These are phyloP conservation scores for Dipteronia dyeriana DNA, from an alignment of 345 rosid species.

Conservation along the genomic window DNA sequence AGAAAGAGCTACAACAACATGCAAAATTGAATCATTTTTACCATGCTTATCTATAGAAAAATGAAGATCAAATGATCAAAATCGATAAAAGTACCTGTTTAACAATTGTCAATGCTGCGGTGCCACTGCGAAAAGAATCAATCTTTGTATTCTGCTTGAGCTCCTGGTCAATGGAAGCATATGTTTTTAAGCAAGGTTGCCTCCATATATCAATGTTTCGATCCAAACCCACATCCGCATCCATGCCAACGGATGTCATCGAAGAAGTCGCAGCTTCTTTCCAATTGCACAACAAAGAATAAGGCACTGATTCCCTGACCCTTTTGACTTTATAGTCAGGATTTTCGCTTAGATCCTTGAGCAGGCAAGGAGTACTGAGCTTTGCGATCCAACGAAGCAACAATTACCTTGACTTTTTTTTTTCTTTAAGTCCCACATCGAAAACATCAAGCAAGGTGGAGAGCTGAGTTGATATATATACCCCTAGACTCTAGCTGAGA, in stretches of 20 bases:
- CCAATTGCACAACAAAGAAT: slow-evolving; percentile 76
- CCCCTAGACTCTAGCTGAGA: too few species aligned
- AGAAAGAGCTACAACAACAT: not conserved
- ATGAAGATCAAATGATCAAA: not conserved
- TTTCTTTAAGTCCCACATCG: too few species aligned
- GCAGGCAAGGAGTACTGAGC: slow-evolving; percentile 76
- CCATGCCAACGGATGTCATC: slow-evolving; percentile 35
- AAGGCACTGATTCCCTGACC: slow-evolving; percentile 53
- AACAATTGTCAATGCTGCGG: slow-evolving; percentile 73
- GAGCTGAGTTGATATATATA: too few species aligned
- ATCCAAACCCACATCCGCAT: slow-evolving; percentile 26
- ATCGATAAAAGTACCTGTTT: slow-evolving; percentile 51
- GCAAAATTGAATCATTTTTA: not conserved
- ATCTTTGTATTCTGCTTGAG: slow-evolving; percentile 63
- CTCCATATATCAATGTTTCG: slow-evolving; percentile 57
- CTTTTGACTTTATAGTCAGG: slow-evolving; percentile 71
- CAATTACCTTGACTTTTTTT: too few species aligned
- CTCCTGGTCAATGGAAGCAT: slow-evolving; percentile 66
- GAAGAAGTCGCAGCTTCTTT: slow-evolving; percentile 48
- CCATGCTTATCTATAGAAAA: not conserved
- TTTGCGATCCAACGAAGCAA: slow-evolving; percentile 98
- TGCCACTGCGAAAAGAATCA: slow-evolving; percentile 70
- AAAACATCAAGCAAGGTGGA: too few species aligned
- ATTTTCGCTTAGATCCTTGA: slow-evolving; percentile 67
- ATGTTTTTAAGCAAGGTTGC: slow-evolving; percentile 66